Evolutionary conservation across 23 red algal genomes (phyloP).

Genomic region (Gracilariopsis chorda): DNA sequence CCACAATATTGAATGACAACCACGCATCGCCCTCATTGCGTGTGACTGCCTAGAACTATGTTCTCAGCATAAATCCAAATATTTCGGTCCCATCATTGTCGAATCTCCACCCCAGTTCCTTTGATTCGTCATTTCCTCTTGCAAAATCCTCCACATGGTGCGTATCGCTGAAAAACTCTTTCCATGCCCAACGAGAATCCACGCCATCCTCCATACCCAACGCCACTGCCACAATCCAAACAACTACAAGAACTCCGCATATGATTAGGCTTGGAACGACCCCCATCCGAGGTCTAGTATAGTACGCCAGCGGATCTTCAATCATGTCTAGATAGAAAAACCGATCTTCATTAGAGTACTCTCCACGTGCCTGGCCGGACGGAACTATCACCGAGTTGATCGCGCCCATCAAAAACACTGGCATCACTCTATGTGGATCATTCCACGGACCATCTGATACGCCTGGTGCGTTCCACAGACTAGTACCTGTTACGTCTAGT

Average conservation of each 20-base stretch:
- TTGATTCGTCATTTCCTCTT: neutral
- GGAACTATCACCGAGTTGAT: neutral
- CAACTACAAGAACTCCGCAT: neutral
- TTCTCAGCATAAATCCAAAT: too few relatives aligned
- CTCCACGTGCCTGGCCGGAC: neutral
- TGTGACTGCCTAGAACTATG: too few relatives aligned
- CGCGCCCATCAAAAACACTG: neutral
- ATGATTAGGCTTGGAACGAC: neutral
- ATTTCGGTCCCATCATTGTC: too few relatives aligned
- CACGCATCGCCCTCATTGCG: too few relatives aligned
- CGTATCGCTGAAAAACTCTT: conserved; percentile 17
- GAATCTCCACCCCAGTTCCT: neutral
- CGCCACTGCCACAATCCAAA: neutral
- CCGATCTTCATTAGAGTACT: neutral
- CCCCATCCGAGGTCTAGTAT: neutral
- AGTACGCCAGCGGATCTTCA: neutral
- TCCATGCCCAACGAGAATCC: neutral
- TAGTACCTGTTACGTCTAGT: neutral
- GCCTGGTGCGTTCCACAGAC: too few relatives aligned
- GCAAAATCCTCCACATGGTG: neutral
- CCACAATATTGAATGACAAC: too few relatives aligned
- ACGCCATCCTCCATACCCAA: neutral
- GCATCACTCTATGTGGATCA: neutral
- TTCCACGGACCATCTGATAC: too few relatives aligned
- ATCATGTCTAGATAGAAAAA: neutral